These are phyloP conservation scores for Yamadazyma oceani DNA, from an alignment of 1,139 yeast species.

Conservation along the genomic window DNA sequence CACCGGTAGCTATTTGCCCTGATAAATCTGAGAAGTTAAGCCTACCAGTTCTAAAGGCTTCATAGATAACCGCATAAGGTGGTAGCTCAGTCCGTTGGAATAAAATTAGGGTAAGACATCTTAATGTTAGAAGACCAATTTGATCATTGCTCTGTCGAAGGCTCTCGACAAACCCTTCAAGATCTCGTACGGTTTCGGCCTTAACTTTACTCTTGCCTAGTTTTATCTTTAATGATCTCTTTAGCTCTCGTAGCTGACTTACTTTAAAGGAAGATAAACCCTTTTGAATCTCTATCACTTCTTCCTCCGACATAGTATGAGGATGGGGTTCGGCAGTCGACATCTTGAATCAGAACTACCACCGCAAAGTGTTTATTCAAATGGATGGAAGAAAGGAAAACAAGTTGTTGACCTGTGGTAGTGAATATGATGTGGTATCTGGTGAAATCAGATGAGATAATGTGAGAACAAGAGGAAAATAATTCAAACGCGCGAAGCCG, in stretches of 20 bases:
- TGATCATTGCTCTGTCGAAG: not conserved
- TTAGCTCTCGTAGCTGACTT: slow-evolving; percentile 11
- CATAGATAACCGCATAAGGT: slow-evolving; percentile 1
- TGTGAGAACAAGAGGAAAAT: too few relatives aligned
- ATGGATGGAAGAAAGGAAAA: too few relatives aligned
- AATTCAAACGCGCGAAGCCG: too few relatives aligned
- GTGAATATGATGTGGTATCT: too few relatives aligned
- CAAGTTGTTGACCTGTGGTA: too few relatives aligned
- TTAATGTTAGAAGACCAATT: slow-evolving; percentile 5
- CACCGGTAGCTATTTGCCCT: too few relatives aligned
- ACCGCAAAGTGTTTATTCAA: too few relatives aligned
- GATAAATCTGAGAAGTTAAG: not conserved
- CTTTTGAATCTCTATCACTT: not conserved
- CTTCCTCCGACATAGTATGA: not conserved
- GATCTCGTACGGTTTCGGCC: slow-evolving; percentile 4
- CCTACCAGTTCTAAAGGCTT: slow-evolving; percentile 3
- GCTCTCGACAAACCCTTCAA: slow-evolving; percentile 2
- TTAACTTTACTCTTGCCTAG: slow-evolving; percentile 7
- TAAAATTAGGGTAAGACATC: not conserved
- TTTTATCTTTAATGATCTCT: slow-evolving; percentile 6
- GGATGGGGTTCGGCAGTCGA: not conserved
- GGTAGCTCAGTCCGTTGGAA: slow-evolving; percentile 8
- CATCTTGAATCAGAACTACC: too few relatives aligned
- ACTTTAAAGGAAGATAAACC: slow-evolving; percentile 6
- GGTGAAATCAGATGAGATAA: too few relatives aligned